phyloP scores from a whole-genome alignment of 768 basidiomycete species.

The Tylopilus balloui region DNA sequence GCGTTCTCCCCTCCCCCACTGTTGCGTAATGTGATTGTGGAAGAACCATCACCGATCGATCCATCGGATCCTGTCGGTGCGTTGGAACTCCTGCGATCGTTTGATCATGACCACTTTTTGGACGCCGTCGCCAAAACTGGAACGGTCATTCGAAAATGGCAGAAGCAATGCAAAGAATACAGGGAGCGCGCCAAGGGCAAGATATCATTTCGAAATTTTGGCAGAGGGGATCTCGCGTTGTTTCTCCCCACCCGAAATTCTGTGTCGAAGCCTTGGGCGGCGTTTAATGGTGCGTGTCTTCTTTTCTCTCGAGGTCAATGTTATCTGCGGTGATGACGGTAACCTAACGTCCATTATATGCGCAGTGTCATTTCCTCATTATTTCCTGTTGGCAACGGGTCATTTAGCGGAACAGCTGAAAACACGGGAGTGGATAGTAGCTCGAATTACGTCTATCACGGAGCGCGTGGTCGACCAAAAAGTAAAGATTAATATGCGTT shows the following conservation, averaged over 20 bases:
- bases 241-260: constrained; percentile 96
- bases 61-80: constrained; percentile 70
- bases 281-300: constrained; percentile 79
- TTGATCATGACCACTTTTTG: constrained; percentile 82
- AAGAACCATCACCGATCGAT: constrained; percentile 72
- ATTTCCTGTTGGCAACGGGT: constrained; percentile 87
- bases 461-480: constrained; percentile 80
- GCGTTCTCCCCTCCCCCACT: constrained; percentile 41
- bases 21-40: constrained; percentile 49
- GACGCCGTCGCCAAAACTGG: constrained; percentile 79
- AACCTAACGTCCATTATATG: neutral
- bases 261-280: constrained; percentile 92
- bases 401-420: constrained; percentile 86
- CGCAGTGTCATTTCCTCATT: constrained; percentile 92
- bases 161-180: constrained; percentile 95
- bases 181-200: constrained; percentile 94
- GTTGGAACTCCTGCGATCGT: constrained; percentile 63
- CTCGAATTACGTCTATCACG: constrained; percentile 82
- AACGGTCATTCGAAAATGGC: constrained; percentile 92
- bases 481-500: constrained; percentile 35
- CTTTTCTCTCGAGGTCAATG: neutral
- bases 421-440: constrained; percentile 92
- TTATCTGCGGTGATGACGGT: neutral
- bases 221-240: constrained; percentile 90
- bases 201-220: constrained; percentile 93